These are phyloP conservation scores for Aureobasidium sp. DNA, from an alignment of 2,329 filamentous ascomycete genomes.

Conservation along the genomic window DNA sequence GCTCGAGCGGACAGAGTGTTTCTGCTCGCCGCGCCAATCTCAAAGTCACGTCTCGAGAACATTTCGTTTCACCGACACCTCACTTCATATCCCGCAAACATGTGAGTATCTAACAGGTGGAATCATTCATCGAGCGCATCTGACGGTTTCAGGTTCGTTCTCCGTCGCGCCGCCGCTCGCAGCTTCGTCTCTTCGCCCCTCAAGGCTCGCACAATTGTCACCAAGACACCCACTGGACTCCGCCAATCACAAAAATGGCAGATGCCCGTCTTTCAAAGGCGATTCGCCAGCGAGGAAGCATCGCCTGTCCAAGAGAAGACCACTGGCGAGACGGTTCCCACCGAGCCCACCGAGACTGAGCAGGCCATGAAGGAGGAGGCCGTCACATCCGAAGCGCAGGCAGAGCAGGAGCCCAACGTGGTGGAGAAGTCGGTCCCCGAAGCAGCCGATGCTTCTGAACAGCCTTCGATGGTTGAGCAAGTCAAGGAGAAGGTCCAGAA, in stretches of 20 bases:
- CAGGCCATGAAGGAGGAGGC: slow-evolving; percentile 22
- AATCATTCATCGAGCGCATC: not conserved
- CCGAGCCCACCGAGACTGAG: slow-evolving; percentile 22
- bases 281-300: slow-evolving; percentile 41
- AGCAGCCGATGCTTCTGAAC: not conserved
- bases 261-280: slow-evolving; percentile 34
- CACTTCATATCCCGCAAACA: not conserved
- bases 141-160: slow-evolving; percentile 39
- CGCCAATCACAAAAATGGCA: slow-evolving; percentile 33
- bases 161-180: slow-evolving; percentile 50
- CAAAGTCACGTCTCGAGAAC: not conserved
- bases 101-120: not conserved
- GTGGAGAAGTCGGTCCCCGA: slow-evolving; percentile 16
- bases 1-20: too few relatives aligned
- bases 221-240: slow-evolving; percentile 28
- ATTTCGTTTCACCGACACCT: not conserved
- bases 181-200: slow-evolving; percentile 38
- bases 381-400: slow-evolving; percentile 4
- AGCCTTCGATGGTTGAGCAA: slow-evolving; percentile 9
- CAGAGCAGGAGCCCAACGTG: slow-evolving; percentile 15
- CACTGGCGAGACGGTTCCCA: slow-evolving; percentile 29
- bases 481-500: slow-evolving; percentile 13
- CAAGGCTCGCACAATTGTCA: slow-evolving; percentile 33
- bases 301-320: slow-evolving; percentile 20
- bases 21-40: too few relatives aligned